Conservation (phyloP, 2,329 filamentous ascomycete species). For the Sclerotinia glacialis region DNA sequence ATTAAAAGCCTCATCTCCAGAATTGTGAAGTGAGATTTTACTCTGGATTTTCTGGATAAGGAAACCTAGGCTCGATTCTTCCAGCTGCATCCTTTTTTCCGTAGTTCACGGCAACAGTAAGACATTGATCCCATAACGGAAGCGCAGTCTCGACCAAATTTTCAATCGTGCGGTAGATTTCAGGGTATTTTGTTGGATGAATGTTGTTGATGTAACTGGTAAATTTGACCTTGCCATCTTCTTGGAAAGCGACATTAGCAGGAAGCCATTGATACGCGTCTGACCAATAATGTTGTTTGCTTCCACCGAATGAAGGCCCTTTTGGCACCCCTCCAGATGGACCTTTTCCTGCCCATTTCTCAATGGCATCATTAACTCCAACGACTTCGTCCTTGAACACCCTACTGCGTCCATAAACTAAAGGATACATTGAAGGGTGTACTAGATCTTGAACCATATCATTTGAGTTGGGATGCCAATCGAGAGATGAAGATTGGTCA, state of each 20-base stretch:
- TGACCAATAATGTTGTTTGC: background rate
- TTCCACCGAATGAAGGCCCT: too few species aligned
- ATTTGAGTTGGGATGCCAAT: conserved; percentile 61
- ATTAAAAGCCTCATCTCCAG: conserved; percentile 6
- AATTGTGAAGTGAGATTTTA: conserved; percentile 13
- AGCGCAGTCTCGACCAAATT: conserved; percentile 39
- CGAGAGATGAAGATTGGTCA: conserved; percentile 45
- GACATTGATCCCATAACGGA: conserved; percentile 40
- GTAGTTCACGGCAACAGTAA: conserved; percentile 18
- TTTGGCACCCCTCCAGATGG: background rate
- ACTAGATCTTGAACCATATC: conserved; percentile 59
- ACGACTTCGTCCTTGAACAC: conserved; percentile 40
- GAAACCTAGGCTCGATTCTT: background rate
- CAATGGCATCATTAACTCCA: conserved; percentile 32
- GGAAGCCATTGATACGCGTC: conserved; percentile 14
- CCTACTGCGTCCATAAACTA: conserved; percentile 52
- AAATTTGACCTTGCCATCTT: conserved; percentile 32
- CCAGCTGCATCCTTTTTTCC: background rate
- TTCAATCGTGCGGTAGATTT: conserved; percentile 43
- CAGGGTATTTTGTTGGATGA: conserved; percentile 40
- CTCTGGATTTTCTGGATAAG: background rate
- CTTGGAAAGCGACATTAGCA: conserved; percentile 8
- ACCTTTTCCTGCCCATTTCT: conserved; percentile 36
- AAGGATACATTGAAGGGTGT: conserved; percentile 61
- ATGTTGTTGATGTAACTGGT: conserved; percentile 48